Base-by-base conservation (phyloP, 2,329 filamentous ascomycete species). In the Monosporascus sp. region DNA sequence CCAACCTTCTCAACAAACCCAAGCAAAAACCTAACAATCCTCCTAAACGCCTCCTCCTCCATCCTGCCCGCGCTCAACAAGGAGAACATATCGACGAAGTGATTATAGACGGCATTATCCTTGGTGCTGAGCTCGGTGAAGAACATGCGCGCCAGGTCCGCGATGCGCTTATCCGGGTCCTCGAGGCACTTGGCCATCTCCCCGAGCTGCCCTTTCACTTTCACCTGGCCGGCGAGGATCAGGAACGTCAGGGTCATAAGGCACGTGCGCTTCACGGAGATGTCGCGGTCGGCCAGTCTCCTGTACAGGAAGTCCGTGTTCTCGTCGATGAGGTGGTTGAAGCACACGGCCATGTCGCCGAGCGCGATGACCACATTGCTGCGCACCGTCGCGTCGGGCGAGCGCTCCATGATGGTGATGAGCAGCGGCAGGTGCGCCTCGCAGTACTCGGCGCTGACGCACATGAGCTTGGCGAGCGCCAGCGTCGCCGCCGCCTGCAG, bases 111-210 rank as follows among this genome's bases (percentile, higher is more conserved):
- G 2, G 94, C 94, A 67, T 99, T 99, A 70, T 99, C 94, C 76
- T 99, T 99, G 62, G 91, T 96, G 57, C 92, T 91, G 52, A 99
- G 81, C 72, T 99, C 94, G 0, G 91, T 93, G 72, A 99, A 99
- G 82, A 99, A 99, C 93, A 97, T 97, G 55, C 91, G 82, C 16
- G 91, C 90, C 66, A 99, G 81, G 67, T 99, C 94, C 1, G 92
- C 89, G 58, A 97, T 96, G 57, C 89, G 84, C 72, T 92, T 91
- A 67, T 99, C 95, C n/a, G 86, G 85, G 65, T 99, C 94, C 72
- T 99, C 94, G 31, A 99, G 81, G 62, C 94, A 99, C 75, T 99
- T 99, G 53, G 94, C 94, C 94, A 99, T 99, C 75, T 97, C 93
- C 48, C 94, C 94, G 11, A 99, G 78, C 72, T 99, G 94, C 26